Evolutionary conservation across 2,329 filamentous ascomycete species (phyloP).

Genomic region (Colletotrichum cordylinicola): DNA sequence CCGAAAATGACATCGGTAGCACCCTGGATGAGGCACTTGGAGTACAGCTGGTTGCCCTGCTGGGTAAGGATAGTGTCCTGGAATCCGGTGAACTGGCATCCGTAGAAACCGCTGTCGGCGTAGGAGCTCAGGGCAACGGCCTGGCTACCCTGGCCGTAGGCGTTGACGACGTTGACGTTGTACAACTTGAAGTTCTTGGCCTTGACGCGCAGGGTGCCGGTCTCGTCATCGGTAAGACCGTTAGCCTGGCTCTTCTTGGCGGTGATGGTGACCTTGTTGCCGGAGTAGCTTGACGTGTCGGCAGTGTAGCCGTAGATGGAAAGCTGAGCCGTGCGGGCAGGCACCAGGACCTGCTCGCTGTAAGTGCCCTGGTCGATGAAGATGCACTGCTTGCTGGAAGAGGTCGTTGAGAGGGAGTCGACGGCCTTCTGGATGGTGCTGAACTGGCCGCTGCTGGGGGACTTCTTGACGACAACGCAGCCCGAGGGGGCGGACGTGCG

Average conservation of each 20-base stretch:
- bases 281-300: slow-evolving; percentile 54
- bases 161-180: slow-evolving; percentile 62
- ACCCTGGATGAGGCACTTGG: slow-evolving; percentile 47
- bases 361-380: slow-evolving; percentile 72
- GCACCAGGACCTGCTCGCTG: slow-evolving; percentile 63
- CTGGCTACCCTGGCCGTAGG: slow-evolving; percentile 52
- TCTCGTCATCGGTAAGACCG: slow-evolving; percentile 58
- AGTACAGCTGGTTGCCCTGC: slow-evolving; percentile 52
- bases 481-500: slow-evolving; percentile 35
- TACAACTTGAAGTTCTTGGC: slow-evolving; percentile 61
- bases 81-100: slow-evolving; percentile 48
- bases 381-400: slow-evolving; percentile 59
- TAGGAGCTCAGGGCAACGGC: slow-evolving; percentile 53
- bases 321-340: slow-evolving; percentile 52
- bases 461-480: slow-evolving; percentile 35
- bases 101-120: slow-evolving; percentile 52
- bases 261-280: slow-evolving; percentile 63
- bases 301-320: slow-evolving; percentile 63
- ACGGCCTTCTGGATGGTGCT: slow-evolving; percentile 56
- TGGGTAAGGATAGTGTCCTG: slow-evolving; percentile 57
- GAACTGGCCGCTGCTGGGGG: slow-evolving; percentile 25
- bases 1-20: slow-evolving; percentile 59
- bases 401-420: slow-evolving; percentile 58
- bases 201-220: slow-evolving; percentile 52
- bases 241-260: slow-evolving; percentile 60